Conservation (phyloP, 441 rosid genomes). For the Adansonia rubrostipa region DNA sequence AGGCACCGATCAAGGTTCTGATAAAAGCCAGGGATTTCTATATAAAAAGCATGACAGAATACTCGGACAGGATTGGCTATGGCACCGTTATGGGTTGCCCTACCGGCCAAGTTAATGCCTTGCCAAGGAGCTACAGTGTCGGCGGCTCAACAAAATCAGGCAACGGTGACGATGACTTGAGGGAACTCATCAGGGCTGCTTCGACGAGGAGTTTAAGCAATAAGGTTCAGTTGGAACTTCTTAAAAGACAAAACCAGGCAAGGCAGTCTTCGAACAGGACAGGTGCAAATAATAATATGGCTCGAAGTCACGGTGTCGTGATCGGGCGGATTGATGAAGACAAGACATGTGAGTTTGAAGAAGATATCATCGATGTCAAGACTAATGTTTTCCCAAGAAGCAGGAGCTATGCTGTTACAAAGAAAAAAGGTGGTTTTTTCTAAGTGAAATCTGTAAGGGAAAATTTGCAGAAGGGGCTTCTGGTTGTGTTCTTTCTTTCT, state of each 20-base stretch:
- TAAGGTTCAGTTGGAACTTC: conserved; percentile 8
- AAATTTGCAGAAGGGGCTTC: not conserved
- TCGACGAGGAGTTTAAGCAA: conserved; percentile 42
- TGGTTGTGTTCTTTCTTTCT: not conserved
- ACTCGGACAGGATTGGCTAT: conserved; percentile 43
- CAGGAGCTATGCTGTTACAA: conserved; percentile 44
- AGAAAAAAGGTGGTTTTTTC: conserved; percentile 21
- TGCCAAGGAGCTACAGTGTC: conserved; percentile 58
- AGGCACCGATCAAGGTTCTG: conserved; percentile 52
- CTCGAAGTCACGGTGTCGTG: conserved; percentile 53
- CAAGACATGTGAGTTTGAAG: conserved; percentile 52
- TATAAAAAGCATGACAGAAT: conserved; percentile 54
- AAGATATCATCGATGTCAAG: conserved; percentile 32
- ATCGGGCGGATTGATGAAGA: conserved; percentile 87
- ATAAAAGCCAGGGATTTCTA: conserved; percentile 57
- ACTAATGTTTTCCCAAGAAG: conserved; percentile 41
- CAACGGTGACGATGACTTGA: conserved; percentile 39
- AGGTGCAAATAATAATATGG: conserved; percentile 24
- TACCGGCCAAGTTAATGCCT: conserved; percentile 35
- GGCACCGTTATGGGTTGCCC: conserved; percentile 50
- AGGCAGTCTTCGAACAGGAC: conserved; percentile 1
- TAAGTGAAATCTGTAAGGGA: conserved; percentile 4
- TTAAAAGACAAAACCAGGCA: conserved; percentile 18
- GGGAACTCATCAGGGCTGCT: conserved; percentile 58
- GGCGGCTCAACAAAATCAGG: conserved; percentile 34